phyloP scores from a whole-genome alignment of 306 rosid species.

The Sophora flavescens region DNA sequence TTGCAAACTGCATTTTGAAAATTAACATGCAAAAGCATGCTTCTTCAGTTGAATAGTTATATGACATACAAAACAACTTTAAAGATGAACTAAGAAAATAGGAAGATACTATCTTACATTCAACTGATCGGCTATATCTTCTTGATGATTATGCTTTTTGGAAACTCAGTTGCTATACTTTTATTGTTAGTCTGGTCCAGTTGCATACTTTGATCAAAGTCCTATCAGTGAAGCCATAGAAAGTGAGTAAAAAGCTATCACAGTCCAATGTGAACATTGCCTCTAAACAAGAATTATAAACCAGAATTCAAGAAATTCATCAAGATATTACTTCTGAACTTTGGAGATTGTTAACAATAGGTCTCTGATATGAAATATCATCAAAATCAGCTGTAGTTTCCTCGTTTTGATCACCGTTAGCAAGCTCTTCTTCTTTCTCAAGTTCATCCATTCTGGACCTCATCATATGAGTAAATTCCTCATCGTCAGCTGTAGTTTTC shows the following conservation, averaged over 20 bases:
- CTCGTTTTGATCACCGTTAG: slow-evolving; percentile 53
- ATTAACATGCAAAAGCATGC: slow-evolving; percentile 40
- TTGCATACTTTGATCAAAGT: slow-evolving; percentile 42
- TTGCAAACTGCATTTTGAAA: slow-evolving; percentile 62
- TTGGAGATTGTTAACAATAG: slow-evolving; percentile 45
- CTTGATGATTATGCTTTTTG: slow-evolving; percentile 37
- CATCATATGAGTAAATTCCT: slow-evolving; percentile 62
- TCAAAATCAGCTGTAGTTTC: slow-evolving; percentile 50
- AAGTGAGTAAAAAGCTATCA: slow-evolving; percentile 37
- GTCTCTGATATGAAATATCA: slow-evolving; percentile 49
- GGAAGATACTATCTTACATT: slow-evolving; percentile 65
- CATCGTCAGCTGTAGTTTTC: slow-evolving; percentile 52
- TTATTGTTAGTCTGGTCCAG: slow-evolving; percentile 47
- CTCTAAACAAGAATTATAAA: slow-evolving; percentile 44
- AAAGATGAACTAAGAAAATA: slow-evolving; percentile 36
- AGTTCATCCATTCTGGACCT: slow-evolving; percentile 72
- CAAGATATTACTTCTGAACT: slow-evolving; percentile 55
- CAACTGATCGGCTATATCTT: slow-evolving; percentile 50
- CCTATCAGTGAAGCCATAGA: slow-evolving; percentile 51
- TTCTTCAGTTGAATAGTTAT: slow-evolving; percentile 37
- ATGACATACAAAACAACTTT: slow-evolving; percentile 42
- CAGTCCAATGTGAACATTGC: slow-evolving; percentile 19
- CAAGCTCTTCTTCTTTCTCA: slow-evolving; percentile 87
- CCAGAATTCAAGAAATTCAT: slow-evolving; percentile 44
- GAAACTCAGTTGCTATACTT: slow-evolving; percentile 31